Percentiles rank a stretch among this genome's conserved stretches.
Evolutionary conservation across 108 stramenopile genomes (phyloP).

Genomic region (Skeletonema costatum): DNA sequence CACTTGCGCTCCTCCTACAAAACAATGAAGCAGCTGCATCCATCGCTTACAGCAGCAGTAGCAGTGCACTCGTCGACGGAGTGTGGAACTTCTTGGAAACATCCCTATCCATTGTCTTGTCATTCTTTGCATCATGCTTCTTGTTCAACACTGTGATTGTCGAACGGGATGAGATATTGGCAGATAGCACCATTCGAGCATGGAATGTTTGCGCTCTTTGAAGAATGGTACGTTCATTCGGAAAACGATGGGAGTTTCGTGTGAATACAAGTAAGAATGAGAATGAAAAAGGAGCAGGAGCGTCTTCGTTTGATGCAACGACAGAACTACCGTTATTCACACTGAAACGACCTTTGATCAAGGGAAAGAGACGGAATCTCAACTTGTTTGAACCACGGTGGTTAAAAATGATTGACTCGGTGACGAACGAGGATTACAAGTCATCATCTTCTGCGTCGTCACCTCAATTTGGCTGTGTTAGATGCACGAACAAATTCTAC

Average conservation of each 20-base stretch:
- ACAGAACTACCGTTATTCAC: conserved; percentile 51
- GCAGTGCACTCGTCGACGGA: neutral
- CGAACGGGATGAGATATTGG: conserved; percentile 50
- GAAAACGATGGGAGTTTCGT: conserved; percentile 53
- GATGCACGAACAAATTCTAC: conserved; percentile 65
- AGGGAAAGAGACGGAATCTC: conserved; percentile 41
- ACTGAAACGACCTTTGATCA: conserved; percentile 44
- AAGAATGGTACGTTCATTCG: conserved; percentile 46
- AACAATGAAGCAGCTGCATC: neutral
- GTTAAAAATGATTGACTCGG: conserved; percentile 61
- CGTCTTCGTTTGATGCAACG: neutral
- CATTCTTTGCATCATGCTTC: conserved; percentile 46
- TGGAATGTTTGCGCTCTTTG: conserved; percentile 34
- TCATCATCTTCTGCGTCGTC: neutral
- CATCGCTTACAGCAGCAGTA: neutral
- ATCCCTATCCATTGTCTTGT: conserved; percentile 29
- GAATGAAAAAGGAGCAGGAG: neutral
- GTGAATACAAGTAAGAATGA: conserved; percentile 1
- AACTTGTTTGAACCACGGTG: conserved; percentile 67
- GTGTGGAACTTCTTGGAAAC: conserved; percentile 14
- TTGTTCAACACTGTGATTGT: conserved; percentile 58
- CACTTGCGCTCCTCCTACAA: conserved; percentile 27
- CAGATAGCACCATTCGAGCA: conserved; percentile 36
- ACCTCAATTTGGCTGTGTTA: conserved; percentile 50
- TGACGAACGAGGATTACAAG: neutral